Evolutionary conservation across 73 alveolate species (phyloP), one percentile per base, ranked within the genome.

Genomic region (Paraurostyla sp.): DNA sequence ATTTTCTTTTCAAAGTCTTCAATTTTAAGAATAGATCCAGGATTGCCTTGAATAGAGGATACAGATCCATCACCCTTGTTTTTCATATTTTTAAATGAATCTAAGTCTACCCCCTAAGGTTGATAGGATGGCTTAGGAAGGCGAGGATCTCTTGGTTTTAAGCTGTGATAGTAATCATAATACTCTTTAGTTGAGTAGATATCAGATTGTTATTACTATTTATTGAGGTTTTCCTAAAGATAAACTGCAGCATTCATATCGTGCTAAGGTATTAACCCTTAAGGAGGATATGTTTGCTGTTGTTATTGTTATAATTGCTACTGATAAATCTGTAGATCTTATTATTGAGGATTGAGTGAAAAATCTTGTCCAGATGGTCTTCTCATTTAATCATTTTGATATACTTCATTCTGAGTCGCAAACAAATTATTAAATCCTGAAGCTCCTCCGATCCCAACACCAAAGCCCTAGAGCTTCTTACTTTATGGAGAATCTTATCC

Each of bases 51-150:
- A 69, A 87, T 75, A 69, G 91, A 56, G 54, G 87, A 80, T 49
- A 76, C 76, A 62, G 90, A 30, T 87, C 63, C 71, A 76, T 50
- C 89, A 59, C 80, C 63, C 25, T 3, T 33, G 23, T 18, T 71
- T 54, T 45, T 30, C 35, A 82, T 41, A 30, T 65, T 69, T 91
- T 92, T 68, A 43, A 57, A 92, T 51, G 33, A 78, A 80, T 81
- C 95, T 35, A 81, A 80, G 71, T 94, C 88, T 27, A 85, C 92
- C n/a, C n/a, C n/a, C 36, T 85, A 51, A 63, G 96, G 95, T 62
- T 71, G 75, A 90, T 81, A 95, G 0, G 97, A 92, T 30, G 98
- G 98, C 65, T 92, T 90, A 13, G 98, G 98, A 27, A 95, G 48
- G 20, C 91, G 63, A 9, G 95, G 96, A 82, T 95, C 89, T 25